phyloP scores from a whole-genome alignment of 2,329 filamentous ascomycete genomes.

The Fusarium sp. region DNA sequence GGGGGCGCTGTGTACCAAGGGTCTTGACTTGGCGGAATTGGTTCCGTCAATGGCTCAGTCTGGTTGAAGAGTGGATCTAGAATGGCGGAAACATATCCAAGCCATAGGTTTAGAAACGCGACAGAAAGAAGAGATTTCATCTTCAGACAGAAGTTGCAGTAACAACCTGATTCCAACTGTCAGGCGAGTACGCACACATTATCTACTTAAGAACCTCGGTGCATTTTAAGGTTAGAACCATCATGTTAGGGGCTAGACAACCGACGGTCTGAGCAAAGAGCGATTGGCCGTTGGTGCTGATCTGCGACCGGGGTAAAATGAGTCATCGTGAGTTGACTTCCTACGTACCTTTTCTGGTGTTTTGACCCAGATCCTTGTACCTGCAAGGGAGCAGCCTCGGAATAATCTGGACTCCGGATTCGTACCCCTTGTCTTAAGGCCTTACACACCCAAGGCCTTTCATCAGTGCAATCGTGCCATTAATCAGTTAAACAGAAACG shows the following conservation, averaged over 20 bases:
- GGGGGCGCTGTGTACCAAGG: slow-evolving; percentile 42
- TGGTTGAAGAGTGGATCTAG: background rate
- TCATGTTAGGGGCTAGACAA: background rate
- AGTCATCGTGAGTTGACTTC: background rate
- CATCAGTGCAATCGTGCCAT: background rate
- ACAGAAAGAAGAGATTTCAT: background rate
- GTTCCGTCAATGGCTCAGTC: background rate
- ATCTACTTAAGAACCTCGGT: too few relatives aligned
- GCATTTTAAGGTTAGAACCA: background rate
- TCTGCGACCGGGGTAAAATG: background rate
- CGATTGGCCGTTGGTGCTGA: background rate
- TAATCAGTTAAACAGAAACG: background rate
- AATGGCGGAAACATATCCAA: background rate
- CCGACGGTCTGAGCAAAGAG: background rate
- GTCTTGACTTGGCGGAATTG: slow-evolving; percentile 37
- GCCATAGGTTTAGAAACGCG: background rate
- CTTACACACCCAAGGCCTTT: background rate
- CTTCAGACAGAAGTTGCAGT: background rate
- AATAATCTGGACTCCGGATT: too few relatives aligned
- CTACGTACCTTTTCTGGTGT: too few relatives aligned
- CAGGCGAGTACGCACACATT: too few relatives aligned
- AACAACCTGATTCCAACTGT: too few relatives aligned
- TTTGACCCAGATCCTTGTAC: too few relatives aligned
- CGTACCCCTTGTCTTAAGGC: background rate
- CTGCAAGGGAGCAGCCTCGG: background rate